These are phyloP conservation scores for Fusarium lyarnte DNA, from an alignment of 2,329 filamentous ascomycete genomes.

Conservation along the genomic window DNA sequence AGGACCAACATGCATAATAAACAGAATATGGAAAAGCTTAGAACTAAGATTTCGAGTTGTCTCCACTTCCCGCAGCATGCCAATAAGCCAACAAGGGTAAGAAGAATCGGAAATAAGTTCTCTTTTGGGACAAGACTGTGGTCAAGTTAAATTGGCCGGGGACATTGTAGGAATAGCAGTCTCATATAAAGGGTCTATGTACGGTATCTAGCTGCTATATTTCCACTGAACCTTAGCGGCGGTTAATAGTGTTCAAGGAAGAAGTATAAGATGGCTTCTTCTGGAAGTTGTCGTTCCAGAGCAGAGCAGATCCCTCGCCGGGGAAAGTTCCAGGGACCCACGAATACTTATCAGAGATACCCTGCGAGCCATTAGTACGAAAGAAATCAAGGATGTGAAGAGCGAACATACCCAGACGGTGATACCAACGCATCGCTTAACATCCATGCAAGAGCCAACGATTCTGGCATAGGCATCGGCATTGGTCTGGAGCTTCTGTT, in stretches of 20 bases:
- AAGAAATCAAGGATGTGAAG: no score
- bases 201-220: neutral
- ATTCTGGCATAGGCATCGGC: conserved; percentile 8
- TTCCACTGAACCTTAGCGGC: neutral
- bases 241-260: conserved; percentile 3
- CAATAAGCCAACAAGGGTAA: neutral
- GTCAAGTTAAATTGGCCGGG: neutral
- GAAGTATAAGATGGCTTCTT: conserved; percentile 18
- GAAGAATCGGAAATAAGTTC: neutral
- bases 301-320: conserved; percentile 8
- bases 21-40: neutral
- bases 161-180: neutral
- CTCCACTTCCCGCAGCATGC: neutral
- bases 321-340: conserved; percentile 7
- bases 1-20: neutral
- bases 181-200: neutral
- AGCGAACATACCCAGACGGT: conserved; percentile 10
- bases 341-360: conserved; percentile 18
- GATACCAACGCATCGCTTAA: conserved; percentile 15
- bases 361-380: neutral
- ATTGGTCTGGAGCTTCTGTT: conserved; percentile 10
- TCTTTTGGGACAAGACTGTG: neutral
- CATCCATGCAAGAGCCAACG: conserved; percentile 17
- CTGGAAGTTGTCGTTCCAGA: conserved; percentile 17
- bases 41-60: neutral